phyloP scores from a whole-genome alignment of 345 rosid species.

The Excoecaria agallocha region DNA sequence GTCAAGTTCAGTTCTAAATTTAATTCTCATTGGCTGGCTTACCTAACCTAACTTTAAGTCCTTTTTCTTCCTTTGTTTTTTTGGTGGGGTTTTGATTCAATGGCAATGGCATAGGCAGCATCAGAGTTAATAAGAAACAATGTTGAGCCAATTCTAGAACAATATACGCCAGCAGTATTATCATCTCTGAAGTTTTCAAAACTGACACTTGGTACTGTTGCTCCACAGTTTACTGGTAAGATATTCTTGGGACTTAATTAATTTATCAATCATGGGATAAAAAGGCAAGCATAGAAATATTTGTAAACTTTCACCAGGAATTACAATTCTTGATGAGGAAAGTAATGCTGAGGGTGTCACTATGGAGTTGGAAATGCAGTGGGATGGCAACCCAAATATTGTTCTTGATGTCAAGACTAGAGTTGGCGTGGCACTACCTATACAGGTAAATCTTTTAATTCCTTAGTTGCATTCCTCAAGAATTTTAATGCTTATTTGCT shows the following conservation, averaged over 20 bases:
- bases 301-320: conserved; percentile 39
- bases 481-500: background rate
- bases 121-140: conserved; percentile 72
- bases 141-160: conserved; percentile 86
- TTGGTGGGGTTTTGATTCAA: background rate
- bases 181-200: conserved; percentile 77
- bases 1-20: too few species aligned
- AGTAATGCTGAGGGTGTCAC: conserved; percentile 47
- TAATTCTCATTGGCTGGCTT: too few species aligned
- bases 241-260: background rate
- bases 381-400: conserved; percentile 88
- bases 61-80: background rate
- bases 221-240: conserved; percentile 92
- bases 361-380: conserved; percentile 88
- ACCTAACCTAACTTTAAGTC: too few species aligned
- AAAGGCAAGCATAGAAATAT: background rate
- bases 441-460: conserved; percentile 49
- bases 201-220: conserved; percentile 88
- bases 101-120: conserved; percentile 63
- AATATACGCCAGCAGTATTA: conserved; percentile 65
- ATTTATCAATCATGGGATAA: background rate
- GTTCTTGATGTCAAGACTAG: conserved; percentile 68
- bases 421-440: conserved; percentile 72
- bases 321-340: conserved; percentile 62
- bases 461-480: background rate